phyloP scores from a whole-genome alignment of 148 eudicot species.

The Vaccinium macrocarpon region DNA sequence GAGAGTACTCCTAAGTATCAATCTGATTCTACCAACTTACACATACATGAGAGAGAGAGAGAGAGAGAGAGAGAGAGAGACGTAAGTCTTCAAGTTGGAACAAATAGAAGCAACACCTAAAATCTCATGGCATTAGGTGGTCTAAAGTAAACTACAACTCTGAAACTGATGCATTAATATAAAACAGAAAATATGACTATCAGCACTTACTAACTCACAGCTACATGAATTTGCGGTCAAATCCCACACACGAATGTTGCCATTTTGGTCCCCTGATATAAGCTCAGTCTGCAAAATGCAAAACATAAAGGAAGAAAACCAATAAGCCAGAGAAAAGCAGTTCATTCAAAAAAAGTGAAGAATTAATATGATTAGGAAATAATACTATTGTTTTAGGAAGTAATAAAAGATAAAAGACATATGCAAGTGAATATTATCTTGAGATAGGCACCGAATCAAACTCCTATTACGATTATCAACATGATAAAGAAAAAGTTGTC shows the following conservation, averaged over 20 bases:
- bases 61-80: not conserved
- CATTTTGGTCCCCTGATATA: constrained; percentile 98
- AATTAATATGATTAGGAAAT: not conserved
- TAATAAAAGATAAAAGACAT: not conserved
- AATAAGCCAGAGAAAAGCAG: constrained; percentile 4
- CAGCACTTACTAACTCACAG: constrained; percentile 80
- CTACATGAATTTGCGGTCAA: constrained; percentile 97
- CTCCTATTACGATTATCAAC: not conserved
- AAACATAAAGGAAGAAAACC: not conserved
- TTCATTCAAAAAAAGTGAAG: not conserved
- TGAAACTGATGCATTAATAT: not conserved
- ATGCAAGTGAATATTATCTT: not conserved
- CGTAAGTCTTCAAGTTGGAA: not conserved
- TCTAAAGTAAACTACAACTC: not conserved
- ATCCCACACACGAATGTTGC: constrained; percentile 98
- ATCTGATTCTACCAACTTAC: no score
- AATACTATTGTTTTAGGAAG: not conserved
- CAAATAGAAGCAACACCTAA: not conserved
- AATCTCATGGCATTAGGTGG: not conserved
- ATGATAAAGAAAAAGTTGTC: not conserved
- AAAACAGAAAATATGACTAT: not conserved
- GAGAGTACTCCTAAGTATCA: constrained; percentile 22
- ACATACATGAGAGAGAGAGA: not conserved
- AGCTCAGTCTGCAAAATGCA: constrained; percentile 64
- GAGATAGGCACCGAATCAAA: not conserved